phyloP scores from a whole-genome alignment of 371 early-diverging fungal species.

The Mortierella sp. region DNA sequence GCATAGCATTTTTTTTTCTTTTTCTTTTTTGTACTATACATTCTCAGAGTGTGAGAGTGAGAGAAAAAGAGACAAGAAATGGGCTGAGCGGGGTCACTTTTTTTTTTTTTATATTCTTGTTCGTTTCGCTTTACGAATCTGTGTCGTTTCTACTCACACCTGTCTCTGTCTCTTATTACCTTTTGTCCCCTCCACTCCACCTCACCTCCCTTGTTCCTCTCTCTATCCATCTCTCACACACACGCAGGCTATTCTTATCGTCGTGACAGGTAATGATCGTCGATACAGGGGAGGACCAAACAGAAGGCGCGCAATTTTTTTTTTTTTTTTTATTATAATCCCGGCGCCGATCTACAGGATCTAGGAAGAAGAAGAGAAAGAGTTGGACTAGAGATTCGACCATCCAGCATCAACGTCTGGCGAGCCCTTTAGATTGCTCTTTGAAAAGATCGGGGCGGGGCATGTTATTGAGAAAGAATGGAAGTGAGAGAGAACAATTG shows the following conservation, averaged over 20 bases:
- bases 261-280: slow-evolving; percentile 76
- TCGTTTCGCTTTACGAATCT: not conserved
- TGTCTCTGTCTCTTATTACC: not conserved
- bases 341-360: too few relatives aligned
- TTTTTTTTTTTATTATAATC: not conserved
- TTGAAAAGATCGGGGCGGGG: too few relatives aligned
- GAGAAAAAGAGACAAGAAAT: not conserved
- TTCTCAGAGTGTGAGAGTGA: not conserved
- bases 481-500: not conserved
- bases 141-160: not conserved
- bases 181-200: not conserved
- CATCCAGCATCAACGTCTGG: too few relatives aligned
- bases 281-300: not conserved
- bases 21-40: too few relatives aligned
- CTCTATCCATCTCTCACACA: not conserved
- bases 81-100: too few relatives aligned
- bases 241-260: slow-evolving; percentile 84
- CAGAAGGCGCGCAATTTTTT: not conserved
- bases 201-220: not conserved
- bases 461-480: too few relatives aligned
- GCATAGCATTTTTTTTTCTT: too few relatives aligned
- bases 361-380: too few relatives aligned
- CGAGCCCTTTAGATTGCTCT: too few relatives aligned
- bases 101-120: too few relatives aligned
- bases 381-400: too few relatives aligned